These are phyloP conservation scores for Leishmania martiniquensis DNA, from an alignment of 208 protist species.

Conservation along the genomic window DNA sequence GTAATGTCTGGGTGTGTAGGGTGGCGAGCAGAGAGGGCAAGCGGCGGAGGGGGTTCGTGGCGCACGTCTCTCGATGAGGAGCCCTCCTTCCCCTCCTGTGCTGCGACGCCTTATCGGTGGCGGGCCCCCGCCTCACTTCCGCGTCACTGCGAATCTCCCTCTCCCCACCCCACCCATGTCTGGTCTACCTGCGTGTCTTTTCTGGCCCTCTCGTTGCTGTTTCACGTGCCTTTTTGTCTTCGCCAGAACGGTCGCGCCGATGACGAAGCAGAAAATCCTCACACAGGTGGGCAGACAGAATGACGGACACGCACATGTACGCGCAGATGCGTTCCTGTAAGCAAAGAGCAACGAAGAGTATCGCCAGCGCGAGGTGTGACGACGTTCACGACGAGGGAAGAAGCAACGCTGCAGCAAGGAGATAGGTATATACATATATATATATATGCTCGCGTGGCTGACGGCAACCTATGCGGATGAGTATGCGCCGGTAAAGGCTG, in stretches of 20 bases:
- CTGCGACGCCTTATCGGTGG: not conserved
- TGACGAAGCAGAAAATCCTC: no score
- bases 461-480: not conserved
- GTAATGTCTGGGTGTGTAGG: not conserved
- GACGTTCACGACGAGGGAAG: no score
- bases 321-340: no score
- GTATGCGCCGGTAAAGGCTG: not conserved
- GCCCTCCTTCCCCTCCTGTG: no score
- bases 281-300: no score
- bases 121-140: not conserved
- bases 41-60: not conserved
- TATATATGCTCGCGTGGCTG: not conserved
- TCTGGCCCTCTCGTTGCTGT: no score
- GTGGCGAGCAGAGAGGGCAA: not conserved
- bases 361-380: no score
- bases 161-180: not conserved
- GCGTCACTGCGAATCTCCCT: not conserved
- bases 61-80: not conserved
- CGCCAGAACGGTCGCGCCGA: no score
- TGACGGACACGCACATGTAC: no score
- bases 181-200: not conserved
- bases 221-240: no score
- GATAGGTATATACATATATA: not conserved
- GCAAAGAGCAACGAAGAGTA: no score
- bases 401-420: no score